Conservation (phyloP, 352 stramenopile species). For the Phytopythium ostracodes region DNA sequence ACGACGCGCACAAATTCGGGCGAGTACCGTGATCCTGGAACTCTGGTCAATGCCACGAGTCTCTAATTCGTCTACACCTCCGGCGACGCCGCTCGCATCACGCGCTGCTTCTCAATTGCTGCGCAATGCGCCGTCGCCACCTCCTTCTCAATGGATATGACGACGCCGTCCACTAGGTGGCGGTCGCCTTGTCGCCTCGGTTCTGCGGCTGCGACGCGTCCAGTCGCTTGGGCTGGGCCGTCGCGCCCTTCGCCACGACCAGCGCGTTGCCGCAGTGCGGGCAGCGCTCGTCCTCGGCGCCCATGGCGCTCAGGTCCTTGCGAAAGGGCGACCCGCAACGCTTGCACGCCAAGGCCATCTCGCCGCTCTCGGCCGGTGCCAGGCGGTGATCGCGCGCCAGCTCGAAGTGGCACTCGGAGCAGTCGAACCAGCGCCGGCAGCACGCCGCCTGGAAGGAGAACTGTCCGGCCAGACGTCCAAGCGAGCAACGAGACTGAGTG, state of each 20-base stretch:
- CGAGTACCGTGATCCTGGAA: not conserved
- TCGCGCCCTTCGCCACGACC: slow-evolving; percentile 17
- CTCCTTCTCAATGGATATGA: too few relatives aligned
- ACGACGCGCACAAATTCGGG: not conserved
- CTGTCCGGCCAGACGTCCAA: too few relatives aligned
- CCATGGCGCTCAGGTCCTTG: slow-evolving; percentile 52
- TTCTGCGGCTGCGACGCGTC: not conserved
- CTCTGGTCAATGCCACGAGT: not conserved
- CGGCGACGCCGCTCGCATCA: too few relatives aligned
- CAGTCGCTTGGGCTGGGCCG: too few relatives aligned
- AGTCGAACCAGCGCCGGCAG: slow-evolving; percentile 79
- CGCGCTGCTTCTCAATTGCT: too few relatives aligned
- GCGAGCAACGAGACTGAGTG: too few relatives aligned
- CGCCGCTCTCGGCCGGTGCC: slow-evolving; percentile 11
- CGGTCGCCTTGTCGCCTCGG: too few relatives aligned
- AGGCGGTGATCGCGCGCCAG: slow-evolving; percentile 46
- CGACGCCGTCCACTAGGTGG: too few relatives aligned
- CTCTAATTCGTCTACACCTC: too few relatives aligned
- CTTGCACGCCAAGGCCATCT: slow-evolving; percentile 71
- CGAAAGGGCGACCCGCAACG: slow-evolving; percentile 59
- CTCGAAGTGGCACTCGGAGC: slow-evolving; percentile 72
- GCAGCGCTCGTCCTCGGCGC: slow-evolving; percentile 51
- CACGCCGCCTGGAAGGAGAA: slow-evolving; percentile 63
- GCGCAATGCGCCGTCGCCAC: too few relatives aligned
- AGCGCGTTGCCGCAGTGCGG: slow-evolving; percentile 57